Conservation (phyloP, 2,329 filamentous ascomycete species). For the Paracoccidioides lutzii region DNA sequence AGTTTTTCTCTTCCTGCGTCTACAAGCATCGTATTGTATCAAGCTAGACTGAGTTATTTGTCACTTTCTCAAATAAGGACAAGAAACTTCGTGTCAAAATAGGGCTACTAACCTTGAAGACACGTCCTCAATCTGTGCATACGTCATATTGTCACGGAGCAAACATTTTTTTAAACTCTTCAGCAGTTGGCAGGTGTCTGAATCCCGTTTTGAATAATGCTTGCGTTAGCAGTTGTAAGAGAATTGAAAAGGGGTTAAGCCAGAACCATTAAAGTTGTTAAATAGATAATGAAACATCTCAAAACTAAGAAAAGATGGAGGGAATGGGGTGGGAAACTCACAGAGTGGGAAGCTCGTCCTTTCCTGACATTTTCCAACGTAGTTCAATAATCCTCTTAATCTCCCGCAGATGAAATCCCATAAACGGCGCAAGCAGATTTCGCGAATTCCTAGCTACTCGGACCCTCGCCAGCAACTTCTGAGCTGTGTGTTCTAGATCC, state of each 20-base stretch:
- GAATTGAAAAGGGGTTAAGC: neutral
- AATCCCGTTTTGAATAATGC: neutral
- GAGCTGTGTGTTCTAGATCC: constrained; percentile 4
- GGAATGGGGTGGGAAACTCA: constrained; percentile 4
- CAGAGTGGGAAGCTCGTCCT: constrained; percentile 1
- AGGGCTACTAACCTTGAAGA: neutral
- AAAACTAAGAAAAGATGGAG: neutral
- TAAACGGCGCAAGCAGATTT: constrained; percentile 11
- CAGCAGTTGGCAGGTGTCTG: constrained; percentile 2
- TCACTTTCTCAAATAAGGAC: too few species aligned
- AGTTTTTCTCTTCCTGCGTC: too few species aligned
- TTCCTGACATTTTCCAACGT: constrained; percentile 1
- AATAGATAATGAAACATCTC: neutral
- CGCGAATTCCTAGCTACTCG: constrained; percentile 9
- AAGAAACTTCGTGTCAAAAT: too few species aligned
- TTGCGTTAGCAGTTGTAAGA: neutral
- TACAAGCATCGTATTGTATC: too few species aligned
- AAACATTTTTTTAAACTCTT: constrained; percentile 8
- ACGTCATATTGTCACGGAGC: neutral
- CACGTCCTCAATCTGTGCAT: neutral
- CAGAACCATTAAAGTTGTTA: neutral
- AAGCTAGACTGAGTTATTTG: too few species aligned
- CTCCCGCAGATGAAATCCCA: constrained; percentile 15
- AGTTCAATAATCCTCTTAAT: constrained; percentile 14
- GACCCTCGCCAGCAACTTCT: constrained; percentile 7